A percentile compares a stretch with the other conserved stretches of the same genome.
Evolutionary conservation across 441 rosid species (phyloP).

Genomic region (Breynia disticha): DNA sequence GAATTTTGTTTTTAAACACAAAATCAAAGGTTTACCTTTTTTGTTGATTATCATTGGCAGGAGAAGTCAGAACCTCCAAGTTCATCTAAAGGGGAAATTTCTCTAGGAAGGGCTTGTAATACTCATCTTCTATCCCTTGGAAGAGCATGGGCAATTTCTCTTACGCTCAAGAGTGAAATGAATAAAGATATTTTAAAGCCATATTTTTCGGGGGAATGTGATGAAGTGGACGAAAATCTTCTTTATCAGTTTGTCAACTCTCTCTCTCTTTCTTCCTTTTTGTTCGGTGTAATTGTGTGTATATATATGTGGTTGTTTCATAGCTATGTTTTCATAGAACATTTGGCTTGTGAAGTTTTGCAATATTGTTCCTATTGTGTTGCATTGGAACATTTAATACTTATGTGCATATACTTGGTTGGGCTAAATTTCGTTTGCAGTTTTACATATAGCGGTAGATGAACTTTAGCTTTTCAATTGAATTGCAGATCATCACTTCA

Average conservation of each 20-base stretch:
- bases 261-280: neutral
- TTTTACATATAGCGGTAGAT: neutral
- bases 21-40: slow-evolving; percentile 7
- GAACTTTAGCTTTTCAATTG: neutral
- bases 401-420: no score
- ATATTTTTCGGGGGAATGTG: slow-evolving; percentile 28
- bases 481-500: slow-evolving; percentile 58
- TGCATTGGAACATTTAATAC: no score
- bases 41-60: slow-evolving; percentile 27
- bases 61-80: slow-evolving; percentile 40
- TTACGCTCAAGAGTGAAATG: slow-evolving; percentile 36
- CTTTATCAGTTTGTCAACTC: slow-evolving; percentile 54
- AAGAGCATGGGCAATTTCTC: slow-evolving; percentile 84
- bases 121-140: slow-evolving; percentile 51
- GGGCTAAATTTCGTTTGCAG: no score
- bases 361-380: no score
- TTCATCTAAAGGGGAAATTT: slow-evolving; percentile 27
- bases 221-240: slow-evolving; percentile 39
- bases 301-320: no score
- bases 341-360: no score
- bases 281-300: no score
- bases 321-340: no score
- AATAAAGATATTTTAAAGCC: slow-evolving; percentile 48
- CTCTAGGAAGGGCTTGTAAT: slow-evolving; percentile 22
- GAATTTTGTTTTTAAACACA: neutral